Evolutionary conservation across 2,329 filamentous ascomycete species (phyloP), one percentile per base, ranked within the genome.

Genomic region (Bisporella sp.): DNA sequence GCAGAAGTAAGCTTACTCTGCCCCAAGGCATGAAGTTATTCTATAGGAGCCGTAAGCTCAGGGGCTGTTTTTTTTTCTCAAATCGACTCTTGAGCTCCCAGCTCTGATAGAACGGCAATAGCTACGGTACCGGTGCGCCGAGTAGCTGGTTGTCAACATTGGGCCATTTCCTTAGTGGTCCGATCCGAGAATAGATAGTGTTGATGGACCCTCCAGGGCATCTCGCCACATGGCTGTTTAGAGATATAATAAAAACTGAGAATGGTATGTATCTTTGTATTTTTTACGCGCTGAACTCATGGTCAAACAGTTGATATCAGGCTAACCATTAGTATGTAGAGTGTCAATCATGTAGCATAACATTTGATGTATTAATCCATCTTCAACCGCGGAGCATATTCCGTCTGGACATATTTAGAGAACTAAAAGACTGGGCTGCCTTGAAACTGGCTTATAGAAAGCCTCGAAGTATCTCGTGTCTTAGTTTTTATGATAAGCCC

Each of bases 191-290:
- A 69, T 97, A 96, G 74, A 97, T 99, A 56, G 92, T 97, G 11
- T 89, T 92, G 13, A 96, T 99, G 89, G 93, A 97, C 65, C 92
- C 92, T 0, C 88, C 86, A 67, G 92, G 93, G 5, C 93, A 97
- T 71, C 73, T 96, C 53, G 80, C 85, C 6, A 88, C 89, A 6
- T 91, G 85, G 84, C 71, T 95, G 40, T 95, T 85, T 72, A 87
- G 86, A 57, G 82, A 92, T 55, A 77, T 81, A 43, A 90, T 93
- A 61, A 76, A 87, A 45, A 82, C 85, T 46, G 82, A 96, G 42
- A 81, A 89, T 59, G 71, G 80, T 80, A 67, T 49, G 67, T 62
- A 44, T 13, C 21, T 13, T 31, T 5, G 21, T 45, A 42, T 47
- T 30, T 46, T 60, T 64, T 46, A 64, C 55, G n/a, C 29, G 30